Base-by-base conservation (phyloP, 129 eudicot species). In the Artemisia annua region DNA sequence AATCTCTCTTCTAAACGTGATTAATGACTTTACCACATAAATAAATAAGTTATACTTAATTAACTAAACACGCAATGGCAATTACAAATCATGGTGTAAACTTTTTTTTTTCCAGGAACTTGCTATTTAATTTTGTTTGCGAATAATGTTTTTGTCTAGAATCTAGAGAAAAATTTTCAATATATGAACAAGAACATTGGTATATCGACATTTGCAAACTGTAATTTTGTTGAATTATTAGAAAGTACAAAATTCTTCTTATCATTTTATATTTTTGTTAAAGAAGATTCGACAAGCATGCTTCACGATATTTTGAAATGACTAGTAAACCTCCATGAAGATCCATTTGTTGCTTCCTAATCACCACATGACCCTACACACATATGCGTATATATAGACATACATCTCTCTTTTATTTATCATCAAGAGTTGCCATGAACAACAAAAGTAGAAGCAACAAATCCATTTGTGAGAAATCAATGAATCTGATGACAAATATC, bases 401-500 rank as follows among this genome's bases (percentile, higher is more conserved):
- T 15, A 32, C 26, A 14, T 46, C 59, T 16, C 19, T 60, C 50
- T 35, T 63, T 20, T 67, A 17, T 49, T 50, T 5, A 63, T 54
- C 15, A 66, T 61, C 35, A 28, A 26, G 26, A 71, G 54, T 53
- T 59, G 68, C 69, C 75, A 83, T 79, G 87, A 77, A 19, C 63
- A 76, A 49, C 74, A 80, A 84, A 57, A 55, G 62, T 55, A 76
- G 75, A 83, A 48, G 63, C 66, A 72, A 72, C 39, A 46, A 56
- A 44, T 80, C 88, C 43, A 63, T 80, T 26, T 84, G 85, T 62
- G 85, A 84, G 80, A 84, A 55, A 39, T 80, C 85, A 17, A 84
- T 84, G 88, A 71, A 80, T 59, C 26, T 84, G 72, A 75, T 80
- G 82, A 80, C 78, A 52, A 84, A 84, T 66, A 73, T 84, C 32